A percentile compares a stretch with the other conserved stretches of the same genome.
phyloP scores from a whole-genome alignment of 2,329 filamentous ascomycete species.

The Tolypocladium pustulatum region DNA sequence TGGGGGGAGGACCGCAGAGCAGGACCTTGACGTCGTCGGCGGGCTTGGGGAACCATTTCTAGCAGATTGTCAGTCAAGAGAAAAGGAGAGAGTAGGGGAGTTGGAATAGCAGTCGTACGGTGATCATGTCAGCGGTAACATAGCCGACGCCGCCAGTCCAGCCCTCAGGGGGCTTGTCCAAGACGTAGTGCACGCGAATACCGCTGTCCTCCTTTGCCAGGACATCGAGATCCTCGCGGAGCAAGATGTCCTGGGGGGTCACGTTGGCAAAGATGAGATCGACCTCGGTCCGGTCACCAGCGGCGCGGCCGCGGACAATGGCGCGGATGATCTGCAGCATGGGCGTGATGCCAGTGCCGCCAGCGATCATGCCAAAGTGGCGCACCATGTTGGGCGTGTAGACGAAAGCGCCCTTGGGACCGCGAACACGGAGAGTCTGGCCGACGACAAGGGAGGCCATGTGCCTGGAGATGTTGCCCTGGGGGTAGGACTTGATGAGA shows the following conservation, averaged over 20 bases:
- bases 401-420: constrained; percentile 95
- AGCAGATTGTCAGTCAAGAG: neutral
- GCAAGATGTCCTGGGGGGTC: constrained; percentile 80
- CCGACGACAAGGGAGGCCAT: constrained; percentile 76
- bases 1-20: constrained; percentile 89
- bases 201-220: constrained; percentile 66
- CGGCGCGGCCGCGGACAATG: constrained; percentile 68
- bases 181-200: constrained; percentile 86
- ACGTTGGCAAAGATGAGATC: constrained; percentile 98
- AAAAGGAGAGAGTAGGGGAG: neutral
- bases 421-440: constrained; percentile 79
- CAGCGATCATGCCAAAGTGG: constrained; percentile 95
- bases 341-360: constrained; percentile 93
- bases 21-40: constrained; percentile 86
- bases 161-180: constrained; percentile 87
- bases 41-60: constrained; percentile 74
- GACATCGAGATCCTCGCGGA: constrained; percentile 82
- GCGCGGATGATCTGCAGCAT: constrained; percentile 96
- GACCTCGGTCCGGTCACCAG: constrained; percentile 77
- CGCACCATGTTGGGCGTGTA: constrained; percentile 96
- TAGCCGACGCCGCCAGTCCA: constrained; percentile 94
- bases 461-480: constrained; percentile 93
- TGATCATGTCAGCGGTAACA: constrained; percentile 92
- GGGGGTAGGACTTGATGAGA: constrained; percentile 94
- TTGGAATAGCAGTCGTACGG: constrained; percentile 37